These are phyloP conservation scores for Blastobotrys arbuscula DNA, from an alignment of 1,139 yeast species.

Conservation along the genomic window DNA sequence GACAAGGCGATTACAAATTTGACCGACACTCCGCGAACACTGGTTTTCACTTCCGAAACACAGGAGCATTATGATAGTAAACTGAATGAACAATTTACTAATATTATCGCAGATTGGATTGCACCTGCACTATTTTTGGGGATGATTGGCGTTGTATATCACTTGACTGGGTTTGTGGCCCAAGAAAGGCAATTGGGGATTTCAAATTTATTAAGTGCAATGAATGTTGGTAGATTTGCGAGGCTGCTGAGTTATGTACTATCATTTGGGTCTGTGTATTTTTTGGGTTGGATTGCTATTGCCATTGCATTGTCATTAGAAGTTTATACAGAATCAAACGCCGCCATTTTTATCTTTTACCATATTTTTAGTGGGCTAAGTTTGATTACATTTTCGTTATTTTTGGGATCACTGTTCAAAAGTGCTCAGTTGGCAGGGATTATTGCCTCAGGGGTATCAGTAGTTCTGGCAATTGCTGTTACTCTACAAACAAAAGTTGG, in stretches of 20 bases:
- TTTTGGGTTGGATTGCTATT: conserved; percentile 33
- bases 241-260: conserved; percentile 28
- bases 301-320: conserved; percentile 26
- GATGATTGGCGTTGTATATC: conserved; percentile 36
- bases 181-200: conserved; percentile 34
- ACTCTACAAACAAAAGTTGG: conserved; percentile 31
- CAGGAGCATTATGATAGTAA: conserved; percentile 24
- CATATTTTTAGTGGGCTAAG: conserved; percentile 34
- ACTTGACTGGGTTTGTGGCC: conserved; percentile 34
- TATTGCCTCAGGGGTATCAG: conserved; percentile 31
- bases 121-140: conserved; percentile 35
- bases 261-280: conserved; percentile 30
- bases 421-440: conserved; percentile 36
- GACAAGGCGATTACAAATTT: conserved; percentile 32
- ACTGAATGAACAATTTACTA: conserved; percentile 27
- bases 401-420: conserved; percentile 31
- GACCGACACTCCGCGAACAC: conserved; percentile 26
- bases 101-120: conserved; percentile 29
- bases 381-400: conserved; percentile 31
- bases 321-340: conserved; percentile 27
- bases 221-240: conserved; percentile 30
- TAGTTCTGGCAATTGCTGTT: conserved; percentile 32
- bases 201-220: conserved; percentile 30
- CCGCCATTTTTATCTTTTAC: conserved; percentile 31
- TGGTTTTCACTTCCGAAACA: conserved; percentile 31